Conservation (phyloP, 495 filamentous ascomycete species). For the Penicillium bialowiezense region DNA sequence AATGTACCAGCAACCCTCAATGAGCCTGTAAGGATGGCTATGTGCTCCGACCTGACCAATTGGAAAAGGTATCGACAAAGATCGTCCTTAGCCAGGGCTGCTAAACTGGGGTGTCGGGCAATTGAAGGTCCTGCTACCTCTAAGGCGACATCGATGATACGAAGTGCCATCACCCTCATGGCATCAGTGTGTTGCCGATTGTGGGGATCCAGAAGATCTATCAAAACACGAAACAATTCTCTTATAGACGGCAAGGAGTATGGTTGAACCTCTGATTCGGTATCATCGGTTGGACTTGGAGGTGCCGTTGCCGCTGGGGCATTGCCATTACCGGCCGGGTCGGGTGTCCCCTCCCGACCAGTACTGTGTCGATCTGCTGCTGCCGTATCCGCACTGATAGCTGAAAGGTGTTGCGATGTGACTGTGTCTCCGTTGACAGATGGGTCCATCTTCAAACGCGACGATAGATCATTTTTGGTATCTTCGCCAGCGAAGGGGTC, state of each 20-base stretch:
- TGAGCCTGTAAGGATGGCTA: conserved; percentile 87
- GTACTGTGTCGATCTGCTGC: conserved; percentile 31
- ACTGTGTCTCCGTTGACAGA: conserved; percentile 71
- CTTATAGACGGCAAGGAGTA: conserved; percentile 92
- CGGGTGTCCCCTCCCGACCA: conserved; percentile 32
- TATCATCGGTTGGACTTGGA: conserved; percentile 34
- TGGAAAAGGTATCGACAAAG: conserved; percentile 95
- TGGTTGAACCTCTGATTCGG: conserved; percentile 62
- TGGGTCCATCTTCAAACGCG: conserved; percentile 79
- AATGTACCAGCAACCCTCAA: conserved; percentile 89
- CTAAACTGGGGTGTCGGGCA: conserved; percentile 85
- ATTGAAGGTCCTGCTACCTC: conserved; percentile 97
- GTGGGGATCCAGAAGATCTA: conserved; percentile 90
- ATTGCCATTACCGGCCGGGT: conserved; percentile 40
- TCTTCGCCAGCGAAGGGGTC: conserved; percentile 51
- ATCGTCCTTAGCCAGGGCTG: conserved; percentile 85
- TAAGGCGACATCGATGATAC: conserved; percentile 95
- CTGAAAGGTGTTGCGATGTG: conserved; percentile 45
- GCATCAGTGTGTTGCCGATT: conserved; percentile 88
- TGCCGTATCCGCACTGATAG: conserved; percentile 42
- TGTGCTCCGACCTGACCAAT: conserved; percentile 92
- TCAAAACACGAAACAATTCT: conserved; percentile 92
- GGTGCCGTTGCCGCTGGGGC: conserved; percentile 41
- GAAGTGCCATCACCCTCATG: conserved; percentile 93
- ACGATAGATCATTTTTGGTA: conserved; percentile 48